phyloP scores from a whole-genome alignment of 345 rosid species.

The Lepidium didymum region DNA sequence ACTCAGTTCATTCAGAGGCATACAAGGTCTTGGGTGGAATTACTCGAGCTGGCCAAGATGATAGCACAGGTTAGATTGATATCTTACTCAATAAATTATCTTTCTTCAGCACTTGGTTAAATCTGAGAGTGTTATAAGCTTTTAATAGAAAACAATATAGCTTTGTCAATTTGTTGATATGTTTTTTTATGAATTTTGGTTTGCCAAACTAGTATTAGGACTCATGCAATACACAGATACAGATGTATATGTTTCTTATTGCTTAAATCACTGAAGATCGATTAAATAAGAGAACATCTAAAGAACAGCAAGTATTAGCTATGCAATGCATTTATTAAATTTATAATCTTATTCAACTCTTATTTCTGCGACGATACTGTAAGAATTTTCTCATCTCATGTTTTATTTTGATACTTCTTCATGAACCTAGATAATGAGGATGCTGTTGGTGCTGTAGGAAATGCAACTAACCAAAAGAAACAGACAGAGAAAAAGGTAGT shows the following conservation, averaged over 20 bases:
- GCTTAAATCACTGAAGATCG: not conserved
- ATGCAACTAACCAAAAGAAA: constrained; percentile 51
- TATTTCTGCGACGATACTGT: not conserved
- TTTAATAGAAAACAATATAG: not conserved
- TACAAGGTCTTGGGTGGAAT: constrained; percentile 96
- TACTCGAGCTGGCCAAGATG: constrained; percentile 74
- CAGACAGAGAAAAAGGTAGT: constrained; percentile 63
- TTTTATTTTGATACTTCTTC: constrained; percentile 11
- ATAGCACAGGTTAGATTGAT: constrained; percentile 49
- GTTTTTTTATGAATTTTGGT: not conserved
- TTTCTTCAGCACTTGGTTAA: not conserved
- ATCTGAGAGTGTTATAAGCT: not conserved
- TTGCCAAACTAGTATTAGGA: not conserved
- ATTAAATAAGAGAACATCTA: not conserved
- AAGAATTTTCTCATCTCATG: not conserved
- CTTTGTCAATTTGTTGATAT: not conserved
- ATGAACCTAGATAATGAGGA: constrained; percentile 44
- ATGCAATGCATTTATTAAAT: not conserved
- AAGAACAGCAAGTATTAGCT: not conserved
- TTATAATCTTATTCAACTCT: not conserved
- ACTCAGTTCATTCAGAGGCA: constrained; percentile 91
- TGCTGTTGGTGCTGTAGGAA: constrained; percentile 33
- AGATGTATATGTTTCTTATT: not conserved
- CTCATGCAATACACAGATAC: not conserved
- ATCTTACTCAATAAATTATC: not conserved